Evolutionary conservation across 2,329 filamentous ascomycete species (phyloP).

Genomic region (Hypoxylon sp.): DNA sequence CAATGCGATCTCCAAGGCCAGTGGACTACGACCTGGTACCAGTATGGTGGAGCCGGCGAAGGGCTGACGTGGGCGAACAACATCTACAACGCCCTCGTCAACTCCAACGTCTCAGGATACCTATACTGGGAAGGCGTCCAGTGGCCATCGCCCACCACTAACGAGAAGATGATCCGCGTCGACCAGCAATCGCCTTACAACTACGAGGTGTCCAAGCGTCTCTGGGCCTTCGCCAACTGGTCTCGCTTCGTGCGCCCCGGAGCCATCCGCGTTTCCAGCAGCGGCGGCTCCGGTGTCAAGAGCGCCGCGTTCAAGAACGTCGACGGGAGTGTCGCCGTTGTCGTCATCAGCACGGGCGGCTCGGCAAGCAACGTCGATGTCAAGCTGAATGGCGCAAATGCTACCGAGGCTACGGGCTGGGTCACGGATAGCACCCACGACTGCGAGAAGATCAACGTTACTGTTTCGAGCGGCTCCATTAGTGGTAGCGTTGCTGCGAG

Average conservation of each 20-base stretch:
- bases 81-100: conserved; percentile 63
- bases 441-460: conserved; percentile 42
- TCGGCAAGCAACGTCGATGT: conserved; percentile 36
- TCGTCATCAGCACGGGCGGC: conserved; percentile 50
- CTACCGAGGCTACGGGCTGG: conserved; percentile 46
- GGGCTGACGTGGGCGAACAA: conserved; percentile 68
- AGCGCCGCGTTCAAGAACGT: conserved; percentile 55
- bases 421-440: conserved; percentile 47
- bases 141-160: conserved; percentile 51
- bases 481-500: conserved; percentile 45
- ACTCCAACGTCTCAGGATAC: conserved; percentile 63
- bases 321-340: conserved; percentile 55
- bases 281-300: conserved; percentile 49
- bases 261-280: conserved; percentile 51
- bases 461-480: conserved; percentile 42
- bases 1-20: conserved; percentile 57
- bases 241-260: conserved; percentile 56
- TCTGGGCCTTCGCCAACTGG: conserved; percentile 60
- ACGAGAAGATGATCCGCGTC: conserved; percentile 62
- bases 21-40: conserved; percentile 62
- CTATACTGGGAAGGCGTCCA: conserved; percentile 64
- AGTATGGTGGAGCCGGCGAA: conserved; percentile 60
- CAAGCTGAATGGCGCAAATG: conserved; percentile 29
- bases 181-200: conserved; percentile 54
- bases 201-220: conserved; percentile 52